phyloP scores from a whole-genome alignment of 2,329 filamentous ascomycete genomes.

The Podosphaera xanthii region DNA sequence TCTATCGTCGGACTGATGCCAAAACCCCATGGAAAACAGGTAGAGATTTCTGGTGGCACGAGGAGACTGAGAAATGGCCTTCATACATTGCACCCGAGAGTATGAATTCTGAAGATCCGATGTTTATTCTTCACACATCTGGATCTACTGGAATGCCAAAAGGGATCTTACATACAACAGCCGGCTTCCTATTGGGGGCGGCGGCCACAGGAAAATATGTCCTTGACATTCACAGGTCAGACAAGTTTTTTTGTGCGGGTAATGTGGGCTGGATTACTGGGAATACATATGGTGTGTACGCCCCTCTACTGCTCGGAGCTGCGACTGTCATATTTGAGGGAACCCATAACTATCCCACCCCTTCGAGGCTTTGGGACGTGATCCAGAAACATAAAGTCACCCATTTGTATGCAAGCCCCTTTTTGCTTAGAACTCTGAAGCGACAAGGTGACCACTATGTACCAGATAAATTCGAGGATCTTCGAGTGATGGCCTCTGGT shows the following conservation, averaged over 20 bases:
- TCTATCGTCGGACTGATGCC: slow-evolving; percentile 85
- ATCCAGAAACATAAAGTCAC: slow-evolving; percentile 88
- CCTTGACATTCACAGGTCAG: slow-evolving; percentile 87
- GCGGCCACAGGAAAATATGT: slow-evolving; percentile 94
- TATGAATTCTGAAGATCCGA: slow-evolving; percentile 82
- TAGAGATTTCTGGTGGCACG: slow-evolving; percentile 91
- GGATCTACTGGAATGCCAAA: slow-evolving; percentile 97
- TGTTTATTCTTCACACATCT: slow-evolving; percentile 95
- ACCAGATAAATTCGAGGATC: slow-evolving; percentile 66
- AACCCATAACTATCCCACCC: slow-evolving; percentile 90
- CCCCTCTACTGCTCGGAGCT: slow-evolving; percentile 76
- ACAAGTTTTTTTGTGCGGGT: slow-evolving; percentile 91
- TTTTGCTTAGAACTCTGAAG: slow-evolving; percentile 79
- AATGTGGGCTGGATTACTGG: slow-evolving; percentile 99
- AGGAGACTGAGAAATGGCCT: slow-evolving; percentile 93
- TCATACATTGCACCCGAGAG: slow-evolving; percentile 72
- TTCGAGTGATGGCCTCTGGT: slow-evolving; percentile 80
- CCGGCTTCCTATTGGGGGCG: slow-evolving; percentile 80
- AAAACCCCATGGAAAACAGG: slow-evolving; percentile 57
- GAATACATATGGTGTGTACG: slow-evolving; percentile 95
- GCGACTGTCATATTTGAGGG: slow-evolving; percentile 95
- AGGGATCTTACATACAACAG: slow-evolving; percentile 95
- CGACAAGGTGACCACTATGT: slow-evolving; percentile 86
- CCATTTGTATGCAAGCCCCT: slow-evolving; percentile 96
- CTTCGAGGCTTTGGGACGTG: slow-evolving; percentile 97